A percentile compares a stretch with the other conserved stretches of the same genome.
phyloP scores from a whole-genome alignment of 2,329 filamentous ascomycete genomes.

The Drechslerella coelobrocha region DNA sequence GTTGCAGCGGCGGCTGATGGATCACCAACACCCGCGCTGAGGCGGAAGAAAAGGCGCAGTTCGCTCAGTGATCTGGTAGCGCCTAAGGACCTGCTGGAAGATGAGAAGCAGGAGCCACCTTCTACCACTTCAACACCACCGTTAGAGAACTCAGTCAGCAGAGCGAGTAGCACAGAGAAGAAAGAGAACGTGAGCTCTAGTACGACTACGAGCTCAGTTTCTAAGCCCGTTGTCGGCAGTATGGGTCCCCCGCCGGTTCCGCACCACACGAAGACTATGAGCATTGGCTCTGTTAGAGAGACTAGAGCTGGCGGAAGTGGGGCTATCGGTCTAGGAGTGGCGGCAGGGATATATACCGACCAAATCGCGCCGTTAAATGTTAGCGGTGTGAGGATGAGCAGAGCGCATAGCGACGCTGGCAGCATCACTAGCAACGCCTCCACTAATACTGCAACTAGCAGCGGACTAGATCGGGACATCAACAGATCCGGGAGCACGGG shows the following conservation, averaged over 20 bases:
- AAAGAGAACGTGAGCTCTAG: constrained; percentile 32
- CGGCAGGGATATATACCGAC: constrained; percentile 29
- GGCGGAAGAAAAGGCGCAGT: constrained; percentile 82
- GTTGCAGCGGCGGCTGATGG: constrained; percentile 20
- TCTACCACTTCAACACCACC: constrained; percentile 6
- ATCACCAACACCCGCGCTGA: constrained; percentile 51
- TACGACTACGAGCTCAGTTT: not conserved
- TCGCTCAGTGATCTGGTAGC: constrained; percentile 79
- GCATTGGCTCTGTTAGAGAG: constrained; percentile 22
- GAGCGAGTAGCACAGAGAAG: constrained; percentile 27
- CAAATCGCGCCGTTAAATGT: constrained; percentile 41
- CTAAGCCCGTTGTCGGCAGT: not conserved
- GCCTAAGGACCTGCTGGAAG: constrained; percentile 63
- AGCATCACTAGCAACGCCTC: constrained; percentile 20
- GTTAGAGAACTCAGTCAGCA: constrained; percentile 22
- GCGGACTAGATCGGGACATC: not conserved
- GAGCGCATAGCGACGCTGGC: constrained; percentile 41
- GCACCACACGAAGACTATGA: constrained; percentile 30
- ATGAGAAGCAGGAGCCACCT: constrained; percentile 54
- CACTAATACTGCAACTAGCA: constrained; percentile 2
- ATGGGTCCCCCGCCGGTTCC: constrained; percentile 46
- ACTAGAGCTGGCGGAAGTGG: not conserved
- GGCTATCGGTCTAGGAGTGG: not conserved
- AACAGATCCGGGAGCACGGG: not conserved
- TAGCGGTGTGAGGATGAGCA: constrained; percentile 34